Evolutionary conservation across 805 yeast species (phyloP), one percentile per base, ranked within the genome.

Genomic region (Wickerhamomyces canadensis): DNA sequence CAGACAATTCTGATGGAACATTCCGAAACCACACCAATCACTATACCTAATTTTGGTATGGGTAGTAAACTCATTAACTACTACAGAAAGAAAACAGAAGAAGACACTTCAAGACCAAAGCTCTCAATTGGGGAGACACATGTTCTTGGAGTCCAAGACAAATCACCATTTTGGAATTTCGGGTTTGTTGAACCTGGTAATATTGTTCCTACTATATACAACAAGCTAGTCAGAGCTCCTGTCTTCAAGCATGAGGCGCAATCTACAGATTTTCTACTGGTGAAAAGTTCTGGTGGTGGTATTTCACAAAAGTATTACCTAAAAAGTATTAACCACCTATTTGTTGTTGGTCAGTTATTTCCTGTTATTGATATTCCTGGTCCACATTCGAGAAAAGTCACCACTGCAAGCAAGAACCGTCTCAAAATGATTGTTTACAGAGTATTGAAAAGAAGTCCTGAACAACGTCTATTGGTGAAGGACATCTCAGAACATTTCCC

Each of bases 121-220:
- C 67, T 88, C 19, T 75, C 86, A 1, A 71, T 88, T 29, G 98
- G 98, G 31, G 98, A 93, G 57, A 93, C 98, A 0, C 93, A 85
- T 61, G 96, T 93, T 3, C 67, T 93, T 26, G 97, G 96, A n/a
- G 85, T 86, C 1, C 96, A 89, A 56, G 98, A 93, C 61, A 74
- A 94, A 51, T 85, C 96, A 7, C 97, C 98, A 11, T 93, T 93
- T 57, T 93, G 98, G 98, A 93, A 89, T 58, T 93, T 88, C 65
- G 98, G 98, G 2, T 85, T 84, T 63, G 98, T 93, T 7, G 96
- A 87, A 32, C 85, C 88, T 3, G 98, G 98, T 3, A 86, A 83
- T 49, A 77, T 87, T 38, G 96, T 89, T 3, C 98, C 98, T 1
- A 85, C 98, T 0, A 64, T 91, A 33, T 93, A 93, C 64, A 93